phyloP scores from a whole-genome alignment of 805 yeast species.

The Clavispora asparagi region DNA sequence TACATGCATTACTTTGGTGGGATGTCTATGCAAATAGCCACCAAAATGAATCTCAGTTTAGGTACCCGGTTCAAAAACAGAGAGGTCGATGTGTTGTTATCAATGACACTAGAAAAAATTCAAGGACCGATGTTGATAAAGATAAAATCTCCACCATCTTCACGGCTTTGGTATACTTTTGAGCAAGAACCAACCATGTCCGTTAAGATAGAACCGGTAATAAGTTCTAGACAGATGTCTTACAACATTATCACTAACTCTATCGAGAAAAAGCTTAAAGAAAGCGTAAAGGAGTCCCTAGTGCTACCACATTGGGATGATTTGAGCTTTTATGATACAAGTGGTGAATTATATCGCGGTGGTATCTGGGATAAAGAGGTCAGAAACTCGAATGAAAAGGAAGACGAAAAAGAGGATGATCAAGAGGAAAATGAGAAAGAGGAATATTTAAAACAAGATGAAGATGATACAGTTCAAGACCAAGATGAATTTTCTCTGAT shows the following conservation, averaged over 20 bases:
- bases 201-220: slow-evolving; percentile 82
- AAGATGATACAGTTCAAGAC: neutral
- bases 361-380: slow-evolving; percentile 76
- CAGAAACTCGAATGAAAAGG: neutral
- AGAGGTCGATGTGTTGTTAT: slow-evolving; percentile 70
- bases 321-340: slow-evolving; percentile 61
- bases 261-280: slow-evolving; percentile 72
- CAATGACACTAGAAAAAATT: slow-evolving; percentile 60
- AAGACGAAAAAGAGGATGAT: neutral
- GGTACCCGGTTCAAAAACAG: slow-evolving; percentile 71
- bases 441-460: neutral
- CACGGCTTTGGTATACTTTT: slow-evolving; percentile 87
- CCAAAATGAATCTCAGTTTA: slow-evolving; percentile 70
- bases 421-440: neutral
- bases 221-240: slow-evolving; percentile 76
- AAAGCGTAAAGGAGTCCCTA: slow-evolving; percentile 70
- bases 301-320: slow-evolving; percentile 92
- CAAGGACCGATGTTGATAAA: slow-evolving; percentile 69
- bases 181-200: slow-evolving; percentile 72
- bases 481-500: neutral
- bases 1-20: slow-evolving; percentile 70
- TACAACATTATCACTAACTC: slow-evolving; percentile 75
- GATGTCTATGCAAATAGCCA: slow-evolving; percentile 70
- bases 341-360: slow-evolving; percentile 73
- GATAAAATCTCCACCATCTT: slow-evolving; percentile 87